A percentile compares a stretch with the other conserved stretches of the same genome.
These are phyloP conservation scores for Polytrichum formosum DNA, from an alignment of 225 moss, liverwort and hornwort species.

Conservation along the genomic window DNA sequence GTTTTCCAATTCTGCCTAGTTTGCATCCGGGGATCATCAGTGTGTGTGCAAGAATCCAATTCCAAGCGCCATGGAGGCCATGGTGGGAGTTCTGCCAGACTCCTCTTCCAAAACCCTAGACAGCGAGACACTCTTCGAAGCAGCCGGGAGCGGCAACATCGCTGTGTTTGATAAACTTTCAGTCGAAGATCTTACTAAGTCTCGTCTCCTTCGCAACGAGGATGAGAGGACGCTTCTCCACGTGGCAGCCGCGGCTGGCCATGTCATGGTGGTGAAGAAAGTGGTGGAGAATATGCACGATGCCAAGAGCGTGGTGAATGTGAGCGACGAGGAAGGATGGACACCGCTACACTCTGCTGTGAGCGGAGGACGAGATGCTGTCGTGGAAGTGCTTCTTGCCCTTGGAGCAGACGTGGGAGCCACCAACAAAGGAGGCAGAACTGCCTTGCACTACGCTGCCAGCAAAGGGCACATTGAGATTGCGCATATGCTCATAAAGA, in stretches of 20 bases:
- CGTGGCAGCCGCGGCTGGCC: conserved; percentile 72
- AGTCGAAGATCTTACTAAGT: conserved; percentile 50
- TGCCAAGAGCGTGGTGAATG: conserved; percentile 57
- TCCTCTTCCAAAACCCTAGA: conserved; percentile 16
- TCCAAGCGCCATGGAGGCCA: conserved; percentile 37
- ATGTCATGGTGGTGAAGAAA: conserved; percentile 50
- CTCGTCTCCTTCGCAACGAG: conserved; percentile 66
- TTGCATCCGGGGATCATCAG: too few species aligned
- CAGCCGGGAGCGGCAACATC: conserved; percentile 56
- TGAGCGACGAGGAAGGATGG: conserved; percentile 94
- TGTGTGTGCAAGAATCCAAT: too few species aligned
- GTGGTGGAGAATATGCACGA: conserved; percentile 51
- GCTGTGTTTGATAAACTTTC: conserved; percentile 42
- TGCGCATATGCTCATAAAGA: conserved; percentile 52
- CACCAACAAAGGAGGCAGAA: conserved; percentile 72
- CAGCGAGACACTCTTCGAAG: conserved; percentile 55
- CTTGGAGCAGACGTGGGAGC: conserved; percentile 70
- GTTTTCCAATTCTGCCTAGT: too few species aligned
- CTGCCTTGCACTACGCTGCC: conserved; percentile 87
- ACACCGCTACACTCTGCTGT: conserved; percentile 91
- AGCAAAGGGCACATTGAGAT: conserved; percentile 79
- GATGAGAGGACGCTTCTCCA: conserved; percentile 84
- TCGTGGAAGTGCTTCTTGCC: conserved; percentile 59
- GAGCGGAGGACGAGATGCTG: conserved; percentile 65
- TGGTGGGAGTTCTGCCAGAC: conserved; percentile 36